A percentile compares a stretch with the other conserved stretches of the same genome.
phyloP scores from a whole-genome alignment of 2,329 filamentous ascomycete species.

The Talaromyces pinophilus region DNA sequence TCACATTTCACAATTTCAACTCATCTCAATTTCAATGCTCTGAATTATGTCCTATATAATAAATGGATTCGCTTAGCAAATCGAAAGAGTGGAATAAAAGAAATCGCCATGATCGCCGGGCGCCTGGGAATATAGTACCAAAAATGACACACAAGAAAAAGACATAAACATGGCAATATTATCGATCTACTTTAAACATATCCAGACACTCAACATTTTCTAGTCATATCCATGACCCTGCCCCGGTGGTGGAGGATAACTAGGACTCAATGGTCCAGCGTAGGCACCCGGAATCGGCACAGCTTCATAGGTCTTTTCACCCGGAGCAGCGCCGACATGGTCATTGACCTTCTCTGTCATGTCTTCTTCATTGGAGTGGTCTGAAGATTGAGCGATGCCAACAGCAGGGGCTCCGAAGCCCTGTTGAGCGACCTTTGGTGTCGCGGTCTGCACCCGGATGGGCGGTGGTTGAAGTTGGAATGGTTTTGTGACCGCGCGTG shows the following conservation, averaged over 20 bases:
- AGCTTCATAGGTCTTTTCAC: conserved; percentile 79
- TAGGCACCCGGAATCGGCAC: conserved; percentile 92
- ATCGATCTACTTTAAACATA: conserved; percentile 10
- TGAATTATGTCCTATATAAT: conserved; percentile 9
- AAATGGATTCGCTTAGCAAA: conserved; percentile 3
- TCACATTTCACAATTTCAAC: not conserved
- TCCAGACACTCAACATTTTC: not conserved
- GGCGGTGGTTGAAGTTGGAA: conserved; percentile 90
- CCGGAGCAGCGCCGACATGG: conserved; percentile 69
- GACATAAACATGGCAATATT: not conserved
- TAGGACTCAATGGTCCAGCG: conserved; percentile 43
- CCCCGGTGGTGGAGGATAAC: conserved; percentile 15
- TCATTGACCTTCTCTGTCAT: conserved; percentile 55
- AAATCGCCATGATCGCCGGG: conserved; percentile 6
- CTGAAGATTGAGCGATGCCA: conserved; percentile 21
- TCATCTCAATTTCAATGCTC: not conserved
- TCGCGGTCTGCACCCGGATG: conserved; percentile 72
- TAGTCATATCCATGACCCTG: conserved; percentile 14
- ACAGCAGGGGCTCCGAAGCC: conserved; percentile 57
- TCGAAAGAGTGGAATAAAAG: not conserved
- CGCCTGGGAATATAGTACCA: conserved; percentile 12
- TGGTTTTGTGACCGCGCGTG: conserved; percentile 53
- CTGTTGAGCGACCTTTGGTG: conserved; percentile 66
- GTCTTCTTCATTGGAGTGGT: conserved; percentile 32
- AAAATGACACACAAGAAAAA: conserved; percentile 1